Base-by-base conservation (phyloP, 495 filamentous ascomycete species). In the Cudoniella acicularis region DNA sequence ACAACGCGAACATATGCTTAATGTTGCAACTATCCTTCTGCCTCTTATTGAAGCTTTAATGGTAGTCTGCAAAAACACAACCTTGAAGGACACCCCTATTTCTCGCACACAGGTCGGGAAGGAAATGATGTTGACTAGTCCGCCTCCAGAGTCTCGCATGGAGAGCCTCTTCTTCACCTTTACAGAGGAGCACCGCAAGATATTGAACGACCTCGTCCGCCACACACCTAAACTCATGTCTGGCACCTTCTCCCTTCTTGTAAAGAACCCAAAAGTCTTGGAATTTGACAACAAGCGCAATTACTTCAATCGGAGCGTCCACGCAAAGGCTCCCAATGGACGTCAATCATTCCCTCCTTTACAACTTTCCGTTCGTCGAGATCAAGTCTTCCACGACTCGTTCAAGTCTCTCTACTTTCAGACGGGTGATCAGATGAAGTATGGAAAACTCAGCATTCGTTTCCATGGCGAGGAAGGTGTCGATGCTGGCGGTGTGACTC, bases 241-340 rank as follows among this genome's bases (percentile, higher is more conserved):
- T 61, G 94, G 92, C 43, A 95, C 92, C 13, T 96, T 99, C 73
- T 92, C 92, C 8, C 77, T 97, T 40, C 77, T 99, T 24, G 92
- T 97, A 61, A 96, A 96, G 77, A 99, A 99, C 67, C 95, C 94
- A 47, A 98, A 97, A 81, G 94, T 99, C 13, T 74, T 99, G 48
- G 94, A 99, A 65, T 99, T 99, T 67, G 94, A 99, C 71, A 99
- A 98, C 76, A 99, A 99, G 80, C 92, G 95, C 64, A 97, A 95
- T 71, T 99, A 94, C 81, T 99, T 99, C 77, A 97, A 83, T 71
- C 89, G 95, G 46, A 89, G 89, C 62, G 81, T 99, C 18, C 94
- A 98, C 70, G 80, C 84, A 36, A 89, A 92, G 54, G 78, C 76
- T 6, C 79, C 80, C 11, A 84, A 90, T 63, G 66, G 52, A 21